A percentile compares a stretch with the other conserved stretches of the same genome.
These are phyloP conservation scores for Trichoderma sp. DNA, from an alignment of 2,329 filamentous ascomycete species.

Conservation along the genomic window DNA sequence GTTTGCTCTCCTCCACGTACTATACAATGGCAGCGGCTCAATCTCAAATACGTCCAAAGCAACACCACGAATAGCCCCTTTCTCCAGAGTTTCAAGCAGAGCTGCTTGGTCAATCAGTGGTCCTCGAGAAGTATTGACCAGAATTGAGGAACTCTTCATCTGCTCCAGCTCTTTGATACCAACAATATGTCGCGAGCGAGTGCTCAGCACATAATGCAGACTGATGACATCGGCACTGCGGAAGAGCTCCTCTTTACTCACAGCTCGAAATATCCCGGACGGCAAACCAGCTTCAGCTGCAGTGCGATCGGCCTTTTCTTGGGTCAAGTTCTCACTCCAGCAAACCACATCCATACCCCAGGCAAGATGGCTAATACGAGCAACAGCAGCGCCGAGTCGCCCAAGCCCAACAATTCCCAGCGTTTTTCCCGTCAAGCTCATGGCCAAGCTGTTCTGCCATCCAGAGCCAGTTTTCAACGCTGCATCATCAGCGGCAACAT, in stretches of 20 bases:
- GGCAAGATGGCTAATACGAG: slow-evolving; percentile 57
- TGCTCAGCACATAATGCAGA: slow-evolving; percentile 67
- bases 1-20: neutral
- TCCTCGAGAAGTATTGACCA: slow-evolving; percentile 74
- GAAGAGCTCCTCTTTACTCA: slow-evolving; percentile 66
- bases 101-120: slow-evolving; percentile 68
- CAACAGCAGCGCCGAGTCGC: slow-evolving; percentile 60
- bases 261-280: slow-evolving; percentile 57
- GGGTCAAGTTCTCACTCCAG: slow-evolving; percentile 66
- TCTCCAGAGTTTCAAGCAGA: slow-evolving; percentile 58
- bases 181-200: slow-evolving; percentile 63
- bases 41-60: slow-evolving; percentile 74
- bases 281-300: slow-evolving; percentile 59
- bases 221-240: slow-evolving; percentile 40
- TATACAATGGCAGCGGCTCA: slow-evolving; percentile 59
- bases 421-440: slow-evolving; percentile 52
- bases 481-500: slow-evolving; percentile 61
- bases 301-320: slow-evolving; percentile 60
- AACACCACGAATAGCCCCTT: slow-evolving; percentile 63
- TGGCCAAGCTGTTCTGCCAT: slow-evolving; percentile 62
- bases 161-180: slow-evolving; percentile 54
- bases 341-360: slow-evolving; percentile 67
- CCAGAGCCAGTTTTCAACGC: slow-evolving; percentile 51
- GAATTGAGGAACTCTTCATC: slow-evolving; percentile 63
- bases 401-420: slow-evolving; percentile 64